A percentile compares a stretch with the other conserved stretches of the same genome.
phyloP scores from a whole-genome alignment of 1,284 basidiomycete genomes.

The Pterula multifida region DNA sequence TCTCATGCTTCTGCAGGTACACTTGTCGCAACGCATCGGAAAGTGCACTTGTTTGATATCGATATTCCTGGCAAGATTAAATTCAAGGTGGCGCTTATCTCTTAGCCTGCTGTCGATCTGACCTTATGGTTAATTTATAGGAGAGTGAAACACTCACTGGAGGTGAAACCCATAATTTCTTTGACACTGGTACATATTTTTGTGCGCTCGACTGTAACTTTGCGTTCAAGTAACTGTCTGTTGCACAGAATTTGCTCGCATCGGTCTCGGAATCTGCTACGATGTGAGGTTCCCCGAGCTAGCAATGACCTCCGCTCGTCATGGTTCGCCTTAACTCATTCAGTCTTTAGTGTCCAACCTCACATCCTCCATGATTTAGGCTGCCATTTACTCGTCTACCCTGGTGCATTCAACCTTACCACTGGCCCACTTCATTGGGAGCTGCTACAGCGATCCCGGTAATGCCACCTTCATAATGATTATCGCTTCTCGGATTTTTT shows the following conservation, averaged over 20 bases:
- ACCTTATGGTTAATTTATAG: conserved; percentile 27
- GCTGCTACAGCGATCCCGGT: conserved; percentile 81
- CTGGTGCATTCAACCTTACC: conserved; percentile 81
- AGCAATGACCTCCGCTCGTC: conserved; percentile 82
- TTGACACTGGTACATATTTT: conserved; percentile 69
- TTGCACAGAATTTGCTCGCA: conserved; percentile 67
- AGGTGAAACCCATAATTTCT: conserved; percentile 67
- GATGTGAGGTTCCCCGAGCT: conserved; percentile 93
- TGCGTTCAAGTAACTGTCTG: no score
- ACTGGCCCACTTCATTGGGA: conserved; percentile 98
- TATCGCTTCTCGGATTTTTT: not conserved
- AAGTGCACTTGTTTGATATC: conserved; percentile 97
- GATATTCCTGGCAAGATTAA: conserved; percentile 94
- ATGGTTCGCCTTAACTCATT: conserved; percentile 35
- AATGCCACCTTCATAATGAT: conserved; percentile 10
- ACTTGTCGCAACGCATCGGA: conserved; percentile 82
- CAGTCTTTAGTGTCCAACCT: not conserved
- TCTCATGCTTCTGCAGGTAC: conserved; percentile 39
- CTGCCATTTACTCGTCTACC: conserved; percentile 86
- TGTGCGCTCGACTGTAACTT: no score
- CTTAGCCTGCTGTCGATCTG: not conserved
- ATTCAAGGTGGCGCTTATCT: conserved; percentile 65
- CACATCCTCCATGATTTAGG: conserved; percentile 31
- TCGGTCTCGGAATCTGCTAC: conserved; percentile 88
- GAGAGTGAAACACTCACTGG: conserved; percentile 90